These are phyloP conservation scores for Alternaria rosae DNA, from an alignment of 2,329 filamentous ascomycete genomes.

Conservation along the genomic window DNA sequence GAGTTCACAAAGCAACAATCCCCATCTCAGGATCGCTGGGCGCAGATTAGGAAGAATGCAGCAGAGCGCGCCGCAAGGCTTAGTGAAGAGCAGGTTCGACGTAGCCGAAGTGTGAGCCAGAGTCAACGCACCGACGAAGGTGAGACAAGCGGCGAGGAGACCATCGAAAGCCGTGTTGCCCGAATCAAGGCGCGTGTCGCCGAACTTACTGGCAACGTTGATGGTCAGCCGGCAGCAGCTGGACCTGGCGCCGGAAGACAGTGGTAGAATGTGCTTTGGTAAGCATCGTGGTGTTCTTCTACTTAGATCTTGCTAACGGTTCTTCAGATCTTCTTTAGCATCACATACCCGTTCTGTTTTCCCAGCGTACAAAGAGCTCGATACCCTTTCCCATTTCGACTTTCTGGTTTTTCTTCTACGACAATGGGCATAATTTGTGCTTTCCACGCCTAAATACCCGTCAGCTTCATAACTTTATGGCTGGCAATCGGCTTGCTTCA, in stretches of 20 bases:
- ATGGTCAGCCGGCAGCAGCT: slow-evolving; percentile 29
- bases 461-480: slow-evolving; percentile 11
- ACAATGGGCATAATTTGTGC: slow-evolving; percentile 11
- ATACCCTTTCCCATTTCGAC: slow-evolving; percentile 39
- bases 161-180: slow-evolving; percentile 94
- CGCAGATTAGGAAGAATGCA: slow-evolving; percentile 93
- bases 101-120: slow-evolving; percentile 61
- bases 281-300: background rate
- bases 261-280: slow-evolving; percentile 29
- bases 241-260: slow-evolving; percentile 20
- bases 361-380: slow-evolving; percentile 34
- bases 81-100: slow-evolving; percentile 69
- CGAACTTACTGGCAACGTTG: slow-evolving; percentile 75
- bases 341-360: slow-evolving; percentile 26
- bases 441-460: slow-evolving; percentile 34
- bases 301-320: background rate
- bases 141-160: slow-evolving; percentile 96
- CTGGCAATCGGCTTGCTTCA: slow-evolving; percentile 9
- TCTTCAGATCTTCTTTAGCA: slow-evolving; percentile 14
- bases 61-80: slow-evolving; percentile 76
- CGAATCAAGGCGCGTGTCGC: slow-evolving; percentile 98
- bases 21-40: slow-evolving; percentile 79
- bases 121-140: slow-evolving; percentile 74
- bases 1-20: slow-evolving; percentile 49
- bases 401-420: slow-evolving; percentile 22